Evolutionary conservation across 805 yeast genomes (phyloP).

Genomic region (Candida gorgasii): DNA sequence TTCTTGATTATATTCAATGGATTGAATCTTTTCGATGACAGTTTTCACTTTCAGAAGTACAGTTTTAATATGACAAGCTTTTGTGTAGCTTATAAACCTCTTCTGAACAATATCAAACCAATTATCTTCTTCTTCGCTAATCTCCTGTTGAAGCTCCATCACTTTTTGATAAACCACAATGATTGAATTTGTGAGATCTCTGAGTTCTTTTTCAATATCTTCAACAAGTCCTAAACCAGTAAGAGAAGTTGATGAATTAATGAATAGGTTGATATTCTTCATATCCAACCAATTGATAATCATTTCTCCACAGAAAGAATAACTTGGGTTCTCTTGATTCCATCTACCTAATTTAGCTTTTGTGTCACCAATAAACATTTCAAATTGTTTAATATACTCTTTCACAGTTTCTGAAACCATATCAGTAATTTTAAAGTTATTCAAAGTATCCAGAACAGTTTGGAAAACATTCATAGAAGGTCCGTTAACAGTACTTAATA

Average conservation of each 20-base stretch:
- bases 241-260: slow-evolving; percentile 26
- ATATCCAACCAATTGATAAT: slow-evolving; percentile 48
- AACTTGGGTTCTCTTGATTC: slow-evolving; percentile 28
- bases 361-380: slow-evolving; percentile 23
- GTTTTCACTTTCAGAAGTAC: slow-evolving; percentile 36
- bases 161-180: slow-evolving; percentile 68
- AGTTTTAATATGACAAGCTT: slow-evolving; percentile 36
- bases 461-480: too few species aligned
- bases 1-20: slow-evolving; percentile 35
- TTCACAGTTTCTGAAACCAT: slow-evolving; percentile 14
- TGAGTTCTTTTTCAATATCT: slow-evolving; percentile 47
- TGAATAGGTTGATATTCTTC: slow-evolving; percentile 18
- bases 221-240: slow-evolving; percentile 23
- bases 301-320: slow-evolving; percentile 50
- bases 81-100: too few species aligned
- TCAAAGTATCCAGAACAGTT: too few species aligned
- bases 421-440: too few species aligned
- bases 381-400: slow-evolving; percentile 22
- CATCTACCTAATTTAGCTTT: slow-evolving; percentile 30
- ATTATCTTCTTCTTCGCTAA: slow-evolving; percentile 41
- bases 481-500: slow-evolving; percentile 21
- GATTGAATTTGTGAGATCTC: slow-evolving; percentile 56
- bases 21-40: slow-evolving; percentile 35
- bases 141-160: slow-evolving; percentile 31
- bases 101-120: slow-evolving; percentile 71